These are phyloP conservation scores for Debaryomyces prosopidis DNA, from an alignment of 805 yeast genomes.

Conservation along the genomic window DNA sequence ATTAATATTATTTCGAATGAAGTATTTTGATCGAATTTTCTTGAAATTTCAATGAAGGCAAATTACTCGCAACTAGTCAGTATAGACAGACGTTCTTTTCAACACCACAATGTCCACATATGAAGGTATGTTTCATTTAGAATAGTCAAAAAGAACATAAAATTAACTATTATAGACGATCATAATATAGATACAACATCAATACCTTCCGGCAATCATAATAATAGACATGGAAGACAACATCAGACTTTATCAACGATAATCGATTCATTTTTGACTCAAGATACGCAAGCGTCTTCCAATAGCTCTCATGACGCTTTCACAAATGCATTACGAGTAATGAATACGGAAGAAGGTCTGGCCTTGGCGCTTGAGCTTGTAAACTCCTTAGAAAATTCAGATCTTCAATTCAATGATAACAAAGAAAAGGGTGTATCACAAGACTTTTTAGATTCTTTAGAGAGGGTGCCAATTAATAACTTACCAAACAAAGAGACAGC, in stretches of 20 bases:
- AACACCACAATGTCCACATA: constrained; percentile 37
- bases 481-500: constrained; percentile 50
- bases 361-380: constrained; percentile 28
- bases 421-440: constrained; percentile 58
- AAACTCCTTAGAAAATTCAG: constrained; percentile 16
- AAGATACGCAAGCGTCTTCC: constrained; percentile 4
- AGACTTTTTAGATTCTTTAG: constrained; percentile 72
- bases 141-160: not conserved
- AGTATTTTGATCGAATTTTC: no score
- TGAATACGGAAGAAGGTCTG: constrained; percentile 33
- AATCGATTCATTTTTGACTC: constrained; percentile 35
- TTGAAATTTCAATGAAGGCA: no score
- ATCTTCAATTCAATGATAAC: not conserved
- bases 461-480: constrained; percentile 50
- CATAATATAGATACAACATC: constrained; percentile 27
- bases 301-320: constrained; percentile 21
- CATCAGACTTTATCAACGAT: constrained; percentile 32
- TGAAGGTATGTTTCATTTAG: constrained; percentile 38
- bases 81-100: not conserved
- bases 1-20: no score
- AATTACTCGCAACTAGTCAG: no score
- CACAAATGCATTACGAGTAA: constrained; percentile 28
- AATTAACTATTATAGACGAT: constrained; percentile 29
- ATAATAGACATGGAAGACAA: constrained; percentile 17
- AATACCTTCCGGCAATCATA: constrained; percentile 3